Percentiles rank a stretch among this genome's conserved stretches.
phyloP scores from a whole-genome alignment of 148 eudicot species.

The Cornus florida region DNA sequence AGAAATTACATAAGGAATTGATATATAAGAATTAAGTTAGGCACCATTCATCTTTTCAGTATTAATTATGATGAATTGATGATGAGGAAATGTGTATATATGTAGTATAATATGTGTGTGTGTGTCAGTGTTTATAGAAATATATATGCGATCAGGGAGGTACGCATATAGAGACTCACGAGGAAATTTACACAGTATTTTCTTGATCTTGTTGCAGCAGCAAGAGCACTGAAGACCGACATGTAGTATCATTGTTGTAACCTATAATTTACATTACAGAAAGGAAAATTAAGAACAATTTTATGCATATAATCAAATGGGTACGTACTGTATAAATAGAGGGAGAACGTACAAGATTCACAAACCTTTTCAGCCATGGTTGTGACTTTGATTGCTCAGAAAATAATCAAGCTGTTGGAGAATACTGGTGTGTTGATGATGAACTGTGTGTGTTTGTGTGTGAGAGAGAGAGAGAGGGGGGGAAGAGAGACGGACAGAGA shows the following conservation, averaged over 20 bases:
- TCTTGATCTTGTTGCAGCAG: constrained; percentile 76
- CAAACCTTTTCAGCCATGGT: neutral
- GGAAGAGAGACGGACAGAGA: too few species aligned
- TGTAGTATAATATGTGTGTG: too few species aligned
- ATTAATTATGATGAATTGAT: too few species aligned
- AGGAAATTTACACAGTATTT: constrained; percentile 60
- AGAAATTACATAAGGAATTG: too few species aligned
- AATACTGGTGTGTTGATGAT: neutral
- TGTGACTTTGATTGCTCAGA: neutral
- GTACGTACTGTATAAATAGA: too few species aligned
- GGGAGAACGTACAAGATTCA: neutral
- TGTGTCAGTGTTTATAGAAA: neutral
- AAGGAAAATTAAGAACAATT: too few species aligned
- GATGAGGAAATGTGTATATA: neutral
- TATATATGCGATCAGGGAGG: neutral
- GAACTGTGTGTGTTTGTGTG: too few species aligned
- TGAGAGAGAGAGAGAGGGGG: too few species aligned
- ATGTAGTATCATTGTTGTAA: constrained; percentile 56
- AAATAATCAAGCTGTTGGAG: neutral
- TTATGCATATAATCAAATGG: too few species aligned
- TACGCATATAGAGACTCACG: constrained; percentile 38
- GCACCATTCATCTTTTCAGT: too few species aligned
- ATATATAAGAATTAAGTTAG: too few species aligned
- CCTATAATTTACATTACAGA: constrained; percentile 20
- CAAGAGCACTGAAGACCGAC: constrained; percentile 66